Percentiles rank a stretch among this genome's conserved stretches.
Evolutionary conservation across 176 grass and related monocot genomes (phyloP).

Genomic region (Bromus sterilis): DNA sequence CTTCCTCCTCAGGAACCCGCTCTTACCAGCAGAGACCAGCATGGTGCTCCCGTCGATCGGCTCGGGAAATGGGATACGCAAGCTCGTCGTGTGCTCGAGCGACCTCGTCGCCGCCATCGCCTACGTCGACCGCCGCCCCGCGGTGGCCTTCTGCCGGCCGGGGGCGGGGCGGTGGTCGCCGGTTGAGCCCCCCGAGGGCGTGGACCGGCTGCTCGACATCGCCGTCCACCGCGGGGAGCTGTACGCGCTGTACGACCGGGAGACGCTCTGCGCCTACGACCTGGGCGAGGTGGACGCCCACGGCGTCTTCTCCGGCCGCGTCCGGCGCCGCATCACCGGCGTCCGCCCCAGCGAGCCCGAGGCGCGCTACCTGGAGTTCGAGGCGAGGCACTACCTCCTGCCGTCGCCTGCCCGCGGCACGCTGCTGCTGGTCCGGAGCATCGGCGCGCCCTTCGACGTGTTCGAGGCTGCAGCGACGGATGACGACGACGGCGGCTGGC

Average conservation of each 20-base stretch:
- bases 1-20: not conserved
- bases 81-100: not conserved
- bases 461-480: not conserved
- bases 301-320: not conserved
- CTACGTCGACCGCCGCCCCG: not conserved
- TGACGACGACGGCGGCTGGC: not conserved
- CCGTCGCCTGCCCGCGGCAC: not conserved
- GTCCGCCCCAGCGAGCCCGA: not conserved
- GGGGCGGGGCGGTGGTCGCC: not conserved
- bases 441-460: not conserved
- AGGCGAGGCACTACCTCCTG: not conserved
- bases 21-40: not conserved
- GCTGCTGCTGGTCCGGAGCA: slow-evolving; percentile 2
- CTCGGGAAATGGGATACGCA: not conserved
- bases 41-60: not conserved
- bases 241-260: not conserved
- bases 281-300: not conserved
- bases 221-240: not conserved
- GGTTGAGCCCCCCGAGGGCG: not conserved
- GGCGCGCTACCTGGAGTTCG: not conserved
- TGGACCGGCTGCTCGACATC: not conserved
- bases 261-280: not conserved
- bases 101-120: not conserved
- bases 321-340: not conserved
- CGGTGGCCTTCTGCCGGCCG: not conserved